phyloP scores from a whole-genome alignment of 2,329 filamentous ascomycete genomes.

The Diaporthe longicolla region DNA sequence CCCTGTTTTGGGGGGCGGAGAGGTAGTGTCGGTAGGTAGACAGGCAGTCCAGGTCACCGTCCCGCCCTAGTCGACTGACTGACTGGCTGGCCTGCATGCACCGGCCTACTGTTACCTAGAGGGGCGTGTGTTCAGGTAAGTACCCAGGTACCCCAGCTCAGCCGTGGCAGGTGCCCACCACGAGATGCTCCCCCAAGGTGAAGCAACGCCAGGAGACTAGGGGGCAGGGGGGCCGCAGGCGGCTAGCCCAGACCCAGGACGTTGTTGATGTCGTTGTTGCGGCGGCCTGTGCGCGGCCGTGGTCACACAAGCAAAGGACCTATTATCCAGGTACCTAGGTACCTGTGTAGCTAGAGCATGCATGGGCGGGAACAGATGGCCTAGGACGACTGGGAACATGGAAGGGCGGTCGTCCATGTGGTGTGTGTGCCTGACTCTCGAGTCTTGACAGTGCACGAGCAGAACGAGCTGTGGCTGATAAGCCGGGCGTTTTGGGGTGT shows the following conservation, averaged over 20 bases:
- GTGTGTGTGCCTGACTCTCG: constrained; percentile 20
- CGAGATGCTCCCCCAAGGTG: background rate
- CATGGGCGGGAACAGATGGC: background rate
- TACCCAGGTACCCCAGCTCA: constrained; percentile 7
- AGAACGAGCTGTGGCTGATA: constrained; percentile 18
- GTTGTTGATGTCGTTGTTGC: no score
- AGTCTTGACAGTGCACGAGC: constrained; percentile 18
- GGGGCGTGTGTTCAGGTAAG: background rate
- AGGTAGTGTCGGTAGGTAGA: background rate
- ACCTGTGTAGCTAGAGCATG: no score
- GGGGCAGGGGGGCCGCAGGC: constrained; percentile 4
- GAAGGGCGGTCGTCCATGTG: background rate
- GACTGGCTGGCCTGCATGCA: background rate
- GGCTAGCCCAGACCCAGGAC: constrained; percentile 15
- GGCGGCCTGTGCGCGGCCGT: constrained; percentile 8
- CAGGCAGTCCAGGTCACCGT: background rate
- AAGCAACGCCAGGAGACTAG: background rate
- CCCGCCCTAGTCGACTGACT: constrained; percentile 16
- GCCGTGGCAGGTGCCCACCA: constrained; percentile 20
- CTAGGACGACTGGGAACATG: background rate
- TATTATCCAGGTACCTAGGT: no score
- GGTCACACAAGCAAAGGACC: background rate
- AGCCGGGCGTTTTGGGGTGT: constrained; percentile 23
- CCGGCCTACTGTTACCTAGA: background rate
- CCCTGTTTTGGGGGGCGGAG: background rate